Evolutionary conservation across 805 yeast species (phyloP).

Genomic region (Wickerhamiella lipophila): DNA sequence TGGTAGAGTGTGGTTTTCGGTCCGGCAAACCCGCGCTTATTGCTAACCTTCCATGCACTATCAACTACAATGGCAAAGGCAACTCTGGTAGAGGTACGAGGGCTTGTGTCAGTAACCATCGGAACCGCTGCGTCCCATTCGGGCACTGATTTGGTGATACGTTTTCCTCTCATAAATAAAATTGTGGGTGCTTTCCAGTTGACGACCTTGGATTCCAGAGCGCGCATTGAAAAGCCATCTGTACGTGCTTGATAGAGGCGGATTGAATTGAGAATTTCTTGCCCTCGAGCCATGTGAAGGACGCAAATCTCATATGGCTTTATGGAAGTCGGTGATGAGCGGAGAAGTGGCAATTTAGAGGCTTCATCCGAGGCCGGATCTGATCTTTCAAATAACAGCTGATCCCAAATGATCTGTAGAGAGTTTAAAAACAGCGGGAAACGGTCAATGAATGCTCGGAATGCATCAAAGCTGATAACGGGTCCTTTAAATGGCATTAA

Average conservation of each 20-base stretch:
- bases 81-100: constrained; percentile 22
- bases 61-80: constrained; percentile 52
- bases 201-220: constrained; percentile 69
- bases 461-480: constrained; percentile 13
- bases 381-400: constrained; percentile 29
- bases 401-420: constrained; percentile 34
- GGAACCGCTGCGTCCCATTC: constrained; percentile 15
- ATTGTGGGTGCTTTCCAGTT: constrained; percentile 87
- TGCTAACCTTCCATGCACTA: constrained; percentile 67
- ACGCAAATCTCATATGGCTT: constrained; percentile 33
- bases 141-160: constrained; percentile 12
- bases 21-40: constrained; percentile 62
- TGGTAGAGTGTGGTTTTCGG: constrained; percentile 45
- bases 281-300: constrained; percentile 31
- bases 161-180: constrained; percentile 52
- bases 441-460: constrained; percentile 8
- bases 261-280: constrained; percentile 28
- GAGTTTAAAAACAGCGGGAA: constrained; percentile 29
- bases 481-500: constrained; percentile 17
- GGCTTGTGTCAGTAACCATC: constrained; percentile 10
- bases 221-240: constrained; percentile 76
- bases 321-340: constrained; percentile 24
- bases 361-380: background rate
- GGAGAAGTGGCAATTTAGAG: background rate
- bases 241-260: constrained; percentile 61